Evolutionary conservation across 352 stramenopile species (phyloP), one percentile per base, ranked within the genome.

Genomic region (Phytophthora citrophthora): DNA sequence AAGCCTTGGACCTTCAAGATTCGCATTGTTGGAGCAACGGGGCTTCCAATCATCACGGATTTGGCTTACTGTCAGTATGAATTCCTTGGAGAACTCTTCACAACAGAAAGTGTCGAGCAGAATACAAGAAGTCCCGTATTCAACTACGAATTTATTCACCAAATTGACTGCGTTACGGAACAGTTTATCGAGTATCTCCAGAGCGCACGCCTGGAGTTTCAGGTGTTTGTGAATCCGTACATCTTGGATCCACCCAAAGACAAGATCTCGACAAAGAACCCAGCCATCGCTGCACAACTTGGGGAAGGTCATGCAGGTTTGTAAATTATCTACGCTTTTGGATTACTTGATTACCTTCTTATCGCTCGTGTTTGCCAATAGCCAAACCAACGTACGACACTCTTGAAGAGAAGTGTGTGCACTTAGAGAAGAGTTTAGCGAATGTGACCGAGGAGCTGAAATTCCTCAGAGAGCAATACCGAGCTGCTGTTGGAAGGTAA

Each of bases 51-150:
- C 12, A 95, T 95, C 50, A 96, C 91, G 2, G 86, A 95, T 57
- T 67, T 95, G 44, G 93, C 89, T 1, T 98, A 98, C 70, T 94
- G 93, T 7, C 87, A 97, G 72, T 98, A 98, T 68, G 89, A 97
- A 54, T 98, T 98, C 41, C 72, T 97, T 4, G 93, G 90, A 10
- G 89, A 98, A 63, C 83, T 93, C 8, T 98, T 96, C 65, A 97
- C 86, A 44, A 97, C 93, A 9, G 93, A 97, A 52, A 94, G 82
- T 51, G 89, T 97, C 15, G 88, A 97, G 68, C 88, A 95, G 44
- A 88, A 93, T 48, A 95, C 89, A 23, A 75, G 86, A 15, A 97
- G 88, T 32, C 83, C 93, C 1, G 81, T 89, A 29, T 96, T 98
- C 56, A 94, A 96, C 61, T 98, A 98, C 72, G 76, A 90, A 47